A percentile compares a stretch with the other conserved stretches of the same genome.
These are phyloP conservation scores for Aureobasidium sp. DNA, from an alignment of 2,329 filamentous ascomycete species.

Conservation along the genomic window DNA sequence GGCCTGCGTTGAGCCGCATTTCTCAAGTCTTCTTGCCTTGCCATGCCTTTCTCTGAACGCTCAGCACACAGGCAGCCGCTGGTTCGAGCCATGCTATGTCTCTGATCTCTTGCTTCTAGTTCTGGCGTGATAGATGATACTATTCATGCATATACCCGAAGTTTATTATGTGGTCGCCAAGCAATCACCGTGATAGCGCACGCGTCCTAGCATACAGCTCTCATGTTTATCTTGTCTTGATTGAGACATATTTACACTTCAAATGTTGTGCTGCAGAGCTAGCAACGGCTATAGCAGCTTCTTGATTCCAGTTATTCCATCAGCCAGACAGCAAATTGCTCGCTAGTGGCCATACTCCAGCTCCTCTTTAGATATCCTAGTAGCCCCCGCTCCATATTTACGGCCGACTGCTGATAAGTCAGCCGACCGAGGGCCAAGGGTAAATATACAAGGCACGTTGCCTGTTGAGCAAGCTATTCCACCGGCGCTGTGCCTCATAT, in stretches of 20 bases:
- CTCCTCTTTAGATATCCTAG: not conserved
- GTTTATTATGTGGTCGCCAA: not conserved
- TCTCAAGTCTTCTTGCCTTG: not conserved
- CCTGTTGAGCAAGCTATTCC: not conserved
- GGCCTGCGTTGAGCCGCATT: slow-evolving; percentile 5
- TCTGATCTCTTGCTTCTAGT: not conserved
- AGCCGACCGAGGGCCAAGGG: slow-evolving; percentile 4
- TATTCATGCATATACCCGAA: not conserved
- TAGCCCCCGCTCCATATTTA: slow-evolving; percentile 14
- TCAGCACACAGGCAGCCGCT: not conserved
- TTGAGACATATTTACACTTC: not conserved
- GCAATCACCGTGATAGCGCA: not conserved
- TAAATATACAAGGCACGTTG: not conserved
- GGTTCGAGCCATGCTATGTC: not conserved
- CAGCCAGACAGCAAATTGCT: too few species aligned
- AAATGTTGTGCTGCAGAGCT: not conserved
- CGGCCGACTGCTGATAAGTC: slow-evolving; percentile 5
- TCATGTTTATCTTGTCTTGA: not conserved
- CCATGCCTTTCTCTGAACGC: not conserved
- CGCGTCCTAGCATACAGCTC: not conserved
- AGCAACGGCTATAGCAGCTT: not conserved
- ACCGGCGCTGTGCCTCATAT: not conserved
- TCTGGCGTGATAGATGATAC: not conserved
- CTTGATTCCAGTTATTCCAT: not conserved
- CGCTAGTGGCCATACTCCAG: not conserved